Base-by-base conservation (phyloP, 2,329 filamentous ascomycete genomes). In the Fusarium falciforme region DNA sequence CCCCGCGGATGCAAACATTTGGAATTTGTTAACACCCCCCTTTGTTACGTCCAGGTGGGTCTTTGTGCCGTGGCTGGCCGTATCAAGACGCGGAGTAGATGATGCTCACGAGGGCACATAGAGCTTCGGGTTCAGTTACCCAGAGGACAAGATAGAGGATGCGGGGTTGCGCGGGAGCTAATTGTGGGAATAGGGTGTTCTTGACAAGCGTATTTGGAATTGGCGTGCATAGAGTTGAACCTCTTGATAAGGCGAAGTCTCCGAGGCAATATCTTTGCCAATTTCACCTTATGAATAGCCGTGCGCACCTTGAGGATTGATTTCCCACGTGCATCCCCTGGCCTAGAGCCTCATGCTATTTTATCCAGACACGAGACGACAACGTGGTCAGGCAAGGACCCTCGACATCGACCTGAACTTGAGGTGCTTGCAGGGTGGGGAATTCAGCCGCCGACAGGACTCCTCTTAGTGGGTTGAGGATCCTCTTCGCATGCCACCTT, bases 171-270 rank as follows among this genome's bases (percentile, higher is more conserved):
- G 40, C 59, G 54, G 57, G 54, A 22, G 42, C 71, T 72, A 73
- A 55, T 20, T 62, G 65, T 71, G 71, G 71, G 40, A 42, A 72
- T 75, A 74, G 72, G 72, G 72, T 72, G 72, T 70, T 74, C 72
- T 74, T 74, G 72, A 74, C 72, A 75, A 75, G 72, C 20, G 16
- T 47, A 64, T 31, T 31, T 58, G 31, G 29, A 29, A 69, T 65
- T 65, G 47, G 27, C 38, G 29, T 20, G 22, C 27, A 31, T 49
- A 20, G 3, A 55, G 20, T 16, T 22, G 33, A 22, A 22, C 16
- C 14, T 36, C n/a, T 35, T 20, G 49, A 55, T 55, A 55, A 54
- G 27, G 20, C 3, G n/a, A 8, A 42, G 7, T 14, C 52, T 55
- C 47, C 27, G 27, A 31, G 47, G 47, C 17, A 31, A 31, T 20